A percentile compares a stretch with the other conserved stretches of the same genome.
These are phyloP conservation scores for Filobasidium uniguttulatum DNA, from an alignment of 1,284 basidiomycete species.

Conservation along the genomic window DNA sequence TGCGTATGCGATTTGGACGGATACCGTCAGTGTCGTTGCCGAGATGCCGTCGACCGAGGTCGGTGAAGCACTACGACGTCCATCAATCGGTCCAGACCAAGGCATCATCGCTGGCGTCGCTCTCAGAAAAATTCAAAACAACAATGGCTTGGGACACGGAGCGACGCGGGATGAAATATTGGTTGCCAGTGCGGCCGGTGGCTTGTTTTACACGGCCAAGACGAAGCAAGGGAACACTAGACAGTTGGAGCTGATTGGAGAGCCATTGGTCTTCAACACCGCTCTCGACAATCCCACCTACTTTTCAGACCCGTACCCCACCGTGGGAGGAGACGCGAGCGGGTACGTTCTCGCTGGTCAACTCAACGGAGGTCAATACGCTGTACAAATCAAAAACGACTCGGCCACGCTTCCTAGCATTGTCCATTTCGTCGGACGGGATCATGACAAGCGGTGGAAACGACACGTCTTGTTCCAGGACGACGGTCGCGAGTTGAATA, in stretches of 20 bases:
- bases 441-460: constrained; percentile 1
- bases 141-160: constrained; percentile 24
- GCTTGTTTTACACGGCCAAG: constrained; percentile 9
- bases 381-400: not conserved
- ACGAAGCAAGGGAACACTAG: not conserved
- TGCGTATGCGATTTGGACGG: constrained; percentile 13
- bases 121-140: constrained; percentile 20
- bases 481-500: constrained; percentile 17
- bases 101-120: constrained; percentile 13
- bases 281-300: constrained; percentile 26
- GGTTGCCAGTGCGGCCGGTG: constrained; percentile 20
- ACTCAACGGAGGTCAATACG: constrained; percentile 11
- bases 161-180: constrained; percentile 13
- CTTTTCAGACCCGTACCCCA: constrained; percentile 20
- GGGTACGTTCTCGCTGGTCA: constrained; percentile 22
- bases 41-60: no score
- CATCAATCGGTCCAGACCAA: not conserved
- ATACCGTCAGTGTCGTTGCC: constrained; percentile 15
- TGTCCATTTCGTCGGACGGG: constrained; percentile 13
- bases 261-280: constrained; percentile 4
- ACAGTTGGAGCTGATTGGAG: not conserved
- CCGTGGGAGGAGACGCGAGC: constrained; percentile 6
- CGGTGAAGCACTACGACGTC: not conserved
- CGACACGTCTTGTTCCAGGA: constrained; percentile 17
- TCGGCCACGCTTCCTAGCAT: constrained; percentile 5